phyloP scores from a whole-genome alignment of 2,329 filamentous ascomycete genomes.

The Colletotrichum chrysophilum region DNA sequence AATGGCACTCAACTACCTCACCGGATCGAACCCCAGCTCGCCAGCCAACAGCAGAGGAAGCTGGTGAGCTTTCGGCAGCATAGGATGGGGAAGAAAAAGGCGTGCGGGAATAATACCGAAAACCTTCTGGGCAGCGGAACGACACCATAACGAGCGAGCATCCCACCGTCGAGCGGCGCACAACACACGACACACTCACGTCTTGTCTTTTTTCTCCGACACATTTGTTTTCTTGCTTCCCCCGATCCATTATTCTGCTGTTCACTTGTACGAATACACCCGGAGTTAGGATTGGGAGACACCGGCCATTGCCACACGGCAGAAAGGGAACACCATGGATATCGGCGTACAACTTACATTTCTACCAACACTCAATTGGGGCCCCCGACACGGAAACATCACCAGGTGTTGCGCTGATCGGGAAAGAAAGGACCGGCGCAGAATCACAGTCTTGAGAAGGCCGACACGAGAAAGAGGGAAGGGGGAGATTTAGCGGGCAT shows the following conservation, averaged over 20 bases:
- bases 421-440: not conserved
- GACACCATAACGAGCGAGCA: constrained; percentile 1
- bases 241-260: not conserved
- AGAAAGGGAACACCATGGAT: constrained; percentile 14
- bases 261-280: constrained; percentile 22
- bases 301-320: constrained; percentile 22
- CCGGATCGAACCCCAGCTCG: constrained; percentile 43
- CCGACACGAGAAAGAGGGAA: not conserved
- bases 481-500: not conserved
- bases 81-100: not conserved
- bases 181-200: not conserved
- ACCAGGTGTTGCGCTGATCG: not conserved
- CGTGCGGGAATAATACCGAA: not conserved
- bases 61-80: constrained; percentile 3
- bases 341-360: constrained; percentile 21
- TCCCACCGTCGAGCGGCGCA: constrained; percentile 10
- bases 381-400: not conserved
- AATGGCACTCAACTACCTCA: constrained; percentile 69
- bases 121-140: not conserved
- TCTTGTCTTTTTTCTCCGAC: not conserved
- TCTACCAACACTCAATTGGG: constrained; percentile 11
- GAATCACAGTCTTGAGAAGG: not conserved
- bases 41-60: constrained; percentile 33
- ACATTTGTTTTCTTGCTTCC: not conserved
- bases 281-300: constrained; percentile 21